Evolutionary conservation across 2,329 filamentous ascomycete genomes (phyloP), one percentile per base, ranked within the genome.

Genomic region (Alternaria burnsii): DNA sequence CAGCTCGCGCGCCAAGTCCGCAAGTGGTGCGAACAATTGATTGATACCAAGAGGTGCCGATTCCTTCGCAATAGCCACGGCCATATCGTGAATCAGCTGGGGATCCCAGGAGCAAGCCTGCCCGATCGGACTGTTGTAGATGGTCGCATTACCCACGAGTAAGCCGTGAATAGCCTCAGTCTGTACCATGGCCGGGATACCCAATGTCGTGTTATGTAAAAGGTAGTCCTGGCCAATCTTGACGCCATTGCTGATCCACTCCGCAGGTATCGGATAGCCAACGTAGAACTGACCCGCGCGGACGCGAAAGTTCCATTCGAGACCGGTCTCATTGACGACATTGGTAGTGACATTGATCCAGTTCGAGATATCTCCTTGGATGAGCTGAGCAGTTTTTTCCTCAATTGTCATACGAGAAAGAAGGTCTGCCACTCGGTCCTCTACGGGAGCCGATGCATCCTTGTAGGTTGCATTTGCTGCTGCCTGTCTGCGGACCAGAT

Each of bases 71-170:
- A 92, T 91, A 18, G 85, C 83, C 4, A 80, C 79, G 7, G 83
- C 90, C 89, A 92, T 92, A 66, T 90, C 84, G 65, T 88, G 78
- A 4, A 92, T 80, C 14, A 92, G 77, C 41, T 83, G 82, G 0
- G 85, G 85, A 71, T 93, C 91, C 80, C 88, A 93, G 0, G 89
- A 89, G 70, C 89, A 91, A 16, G 87, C 90, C 54, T 90, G 86
- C 8, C 82, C 90, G 67, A 93, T 92, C 0, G 91, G 90, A 1
- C 88, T 91, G 77, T 92, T 93, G 81, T 92, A 93, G 60, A 93
- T 91, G 1, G 91, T 93, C 3, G 89, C 90, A 73, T 92, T 92
- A 10, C 86, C 85, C 43, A 89, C 85, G 32, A 92, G 80, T 66
- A 92, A 88, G 1, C 90, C 91, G 70, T 93, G 90, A 44, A 93